Base-by-base conservation (phyloP, 495 filamentous ascomycete genomes). In the Acidiella bohemica region DNA sequence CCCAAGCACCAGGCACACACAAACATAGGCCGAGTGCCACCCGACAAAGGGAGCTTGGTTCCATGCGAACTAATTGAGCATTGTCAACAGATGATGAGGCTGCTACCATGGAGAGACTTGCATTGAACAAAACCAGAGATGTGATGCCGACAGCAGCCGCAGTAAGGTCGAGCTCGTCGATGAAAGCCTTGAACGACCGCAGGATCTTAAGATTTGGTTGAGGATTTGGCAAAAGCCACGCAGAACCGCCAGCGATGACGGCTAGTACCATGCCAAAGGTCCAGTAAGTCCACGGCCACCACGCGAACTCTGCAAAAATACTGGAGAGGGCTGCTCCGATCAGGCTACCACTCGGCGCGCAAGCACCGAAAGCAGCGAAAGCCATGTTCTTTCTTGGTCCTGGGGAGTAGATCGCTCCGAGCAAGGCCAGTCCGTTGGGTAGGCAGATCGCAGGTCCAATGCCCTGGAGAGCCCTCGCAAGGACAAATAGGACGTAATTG, bases 241-340 rank as follows among this genome's bases (percentile, higher is more conserved):
- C 56, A 2, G 60, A 67, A 2, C 67, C 34, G 13, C 65, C 41
- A 3, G 67, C 57, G 21, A 64, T 53, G 4, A 61, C 38, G 0
- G 60, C 39, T 19, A 64, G 64, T 11, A 67, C 54, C 41, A 74
- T 65, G 3, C 62, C 64, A 38, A 72, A 62, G 3, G 59, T 56
- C 70, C 68, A 81, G 49, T 70, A 81, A 0, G 68, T 60, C 80
- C 79, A 83, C 1, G 70, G 72, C 80, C 78, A 83, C 67, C 69
- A 75, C 2, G 60, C 64, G 10, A 62, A 44, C n/a, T n/a, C n/a
- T 22, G 72, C 61, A 4, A 77, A 70, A 3, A 80, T 33, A 0
- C 59, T 56, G 0, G 63, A 57, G 39, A 78, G 76, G 28, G 63
- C 63, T 1, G 72, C 75, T 2, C 75, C 78, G 46, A 81, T 79